phyloP scores from a whole-genome alignment of 2,329 filamentous ascomycete species.

The Nigrograna mackinnonii region DNA sequence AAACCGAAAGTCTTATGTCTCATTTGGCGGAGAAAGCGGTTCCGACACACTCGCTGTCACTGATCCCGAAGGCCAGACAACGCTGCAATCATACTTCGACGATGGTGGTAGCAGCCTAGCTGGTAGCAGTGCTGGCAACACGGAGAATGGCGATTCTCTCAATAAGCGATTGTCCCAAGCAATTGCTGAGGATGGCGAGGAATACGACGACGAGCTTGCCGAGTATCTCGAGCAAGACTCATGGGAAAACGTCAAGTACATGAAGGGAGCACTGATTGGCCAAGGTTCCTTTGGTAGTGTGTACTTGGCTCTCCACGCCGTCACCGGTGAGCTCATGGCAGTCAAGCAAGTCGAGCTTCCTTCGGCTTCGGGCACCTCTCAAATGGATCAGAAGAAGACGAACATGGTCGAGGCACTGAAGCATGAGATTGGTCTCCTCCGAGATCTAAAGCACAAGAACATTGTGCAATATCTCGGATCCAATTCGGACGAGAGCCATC shows the following conservation, averaged over 20 bases:
- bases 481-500: constrained; percentile 83
- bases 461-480: constrained; percentile 98
- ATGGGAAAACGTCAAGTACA: constrained; percentile 98
- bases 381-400: constrained; percentile 84
- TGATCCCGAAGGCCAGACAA: constrained; percentile 72
- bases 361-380: constrained; percentile 73
- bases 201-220: constrained; percentile 83
- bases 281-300: constrained; percentile 97
- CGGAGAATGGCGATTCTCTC: constrained; percentile 69
- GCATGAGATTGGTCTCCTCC: constrained; percentile 90
- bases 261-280: constrained; percentile 97
- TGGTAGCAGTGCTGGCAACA: constrained; percentile 64
- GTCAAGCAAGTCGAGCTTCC: constrained; percentile 98
- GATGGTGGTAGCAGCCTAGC: constrained; percentile 75
- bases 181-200: constrained; percentile 87
- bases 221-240: constrained; percentile 91
- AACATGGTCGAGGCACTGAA: constrained; percentile 98
- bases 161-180: constrained; percentile 83
- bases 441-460: constrained; percentile 92
- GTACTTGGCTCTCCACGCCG: constrained; percentile 90
- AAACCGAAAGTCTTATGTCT: constrained; percentile 95
- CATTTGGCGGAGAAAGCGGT: constrained; percentile 71
- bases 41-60: constrained; percentile 73
- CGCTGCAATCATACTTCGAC: constrained; percentile 81
- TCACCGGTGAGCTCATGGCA: constrained; percentile 95